Evolutionary conservation across 768 basidiomycete species (phyloP).

Genomic region (Lentinula aciculospora): DNA sequence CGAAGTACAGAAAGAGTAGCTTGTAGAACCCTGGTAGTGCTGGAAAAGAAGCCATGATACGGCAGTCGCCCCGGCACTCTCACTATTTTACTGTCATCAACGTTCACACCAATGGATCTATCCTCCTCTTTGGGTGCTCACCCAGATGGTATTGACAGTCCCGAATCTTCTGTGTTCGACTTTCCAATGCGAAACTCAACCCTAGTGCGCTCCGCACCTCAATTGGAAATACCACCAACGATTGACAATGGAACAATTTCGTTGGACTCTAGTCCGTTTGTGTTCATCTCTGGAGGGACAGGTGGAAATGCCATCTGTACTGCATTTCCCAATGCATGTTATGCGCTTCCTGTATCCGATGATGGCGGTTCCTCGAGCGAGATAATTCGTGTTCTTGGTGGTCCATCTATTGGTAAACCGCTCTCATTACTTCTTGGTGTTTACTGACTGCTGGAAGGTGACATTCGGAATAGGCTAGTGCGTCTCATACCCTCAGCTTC

Average conservation of each 20-base stretch:
- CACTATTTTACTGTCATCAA: too few relatives aligned
- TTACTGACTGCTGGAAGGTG: slow-evolving; percentile 42
- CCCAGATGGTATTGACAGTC: slow-evolving; percentile 35
- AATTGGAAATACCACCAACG: slow-evolving; percentile 7
- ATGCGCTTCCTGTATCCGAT: slow-evolving; percentile 90
- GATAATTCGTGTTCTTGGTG: slow-evolving; percentile 86
- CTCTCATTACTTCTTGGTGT: slow-evolving; percentile 11
- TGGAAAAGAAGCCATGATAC: slow-evolving; percentile 30
- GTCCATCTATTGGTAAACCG: slow-evolving; percentile 83
- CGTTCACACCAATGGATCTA: neutral
- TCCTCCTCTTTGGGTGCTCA: neutral
- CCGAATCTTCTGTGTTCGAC: slow-evolving; percentile 73
- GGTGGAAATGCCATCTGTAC: slow-evolving; percentile 89
- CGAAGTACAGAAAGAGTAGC: slow-evolving; percentile 49
- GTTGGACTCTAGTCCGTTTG: slow-evolving; percentile 31
- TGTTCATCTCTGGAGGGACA: slow-evolving; percentile 90
- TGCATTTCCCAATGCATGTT: slow-evolving; percentile 73
- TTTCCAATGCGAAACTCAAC: slow-evolving; percentile 43
- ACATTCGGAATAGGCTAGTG: slow-evolving; percentile 84
- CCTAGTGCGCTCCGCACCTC: slow-evolving; percentile 10
- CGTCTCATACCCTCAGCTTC: slow-evolving; percentile 74
- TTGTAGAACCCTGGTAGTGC: slow-evolving; percentile 55
- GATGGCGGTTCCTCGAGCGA: slow-evolving; percentile 95
- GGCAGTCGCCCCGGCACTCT: too few relatives aligned
- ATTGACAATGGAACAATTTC: neutral